These are phyloP conservation scores for Fraxinus americana DNA, from an alignment of 257 asterid species.

Conservation along the genomic window DNA sequence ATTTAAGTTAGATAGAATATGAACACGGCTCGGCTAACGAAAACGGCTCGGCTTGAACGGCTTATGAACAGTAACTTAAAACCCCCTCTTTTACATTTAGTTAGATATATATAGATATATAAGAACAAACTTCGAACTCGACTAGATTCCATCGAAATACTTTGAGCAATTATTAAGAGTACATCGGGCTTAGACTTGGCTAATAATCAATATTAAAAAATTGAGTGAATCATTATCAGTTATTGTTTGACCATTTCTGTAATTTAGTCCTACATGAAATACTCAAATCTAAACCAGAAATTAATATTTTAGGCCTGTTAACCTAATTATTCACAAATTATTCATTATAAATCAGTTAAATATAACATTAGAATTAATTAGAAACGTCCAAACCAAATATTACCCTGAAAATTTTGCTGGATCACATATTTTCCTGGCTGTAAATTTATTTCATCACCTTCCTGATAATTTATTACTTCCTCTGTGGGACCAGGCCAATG, in stretches of 20 bases:
- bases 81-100: too few relatives aligned
- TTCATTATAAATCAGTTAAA: not conserved
- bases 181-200: not conserved
- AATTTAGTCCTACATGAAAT: conserved; percentile 10
- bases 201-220: not conserved
- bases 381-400: conserved; percentile 1
- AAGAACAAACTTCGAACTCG: conserved; percentile 5
- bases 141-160: not conserved
- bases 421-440: not conserved
- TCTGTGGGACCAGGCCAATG: not conserved
- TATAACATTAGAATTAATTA: not conserved
- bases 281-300: conserved; percentile 2
- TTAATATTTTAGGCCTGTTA: not conserved
- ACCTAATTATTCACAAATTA: not conserved
- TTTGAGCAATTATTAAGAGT: not conserved
- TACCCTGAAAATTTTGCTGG: not conserved
- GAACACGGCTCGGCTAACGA: too few relatives aligned
- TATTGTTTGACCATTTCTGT: not conserved
- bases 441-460: not conserved
- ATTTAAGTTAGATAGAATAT: too few relatives aligned
- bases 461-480: not conserved
- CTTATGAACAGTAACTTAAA: too few relatives aligned
- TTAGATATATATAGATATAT: too few relatives aligned
- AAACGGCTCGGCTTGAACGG: too few relatives aligned
- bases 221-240: not conserved